These are phyloP conservation scores for Obelidium mucronatum DNA, from an alignment of 192 early-diverging fungal genomes.

Conservation along the genomic window DNA sequence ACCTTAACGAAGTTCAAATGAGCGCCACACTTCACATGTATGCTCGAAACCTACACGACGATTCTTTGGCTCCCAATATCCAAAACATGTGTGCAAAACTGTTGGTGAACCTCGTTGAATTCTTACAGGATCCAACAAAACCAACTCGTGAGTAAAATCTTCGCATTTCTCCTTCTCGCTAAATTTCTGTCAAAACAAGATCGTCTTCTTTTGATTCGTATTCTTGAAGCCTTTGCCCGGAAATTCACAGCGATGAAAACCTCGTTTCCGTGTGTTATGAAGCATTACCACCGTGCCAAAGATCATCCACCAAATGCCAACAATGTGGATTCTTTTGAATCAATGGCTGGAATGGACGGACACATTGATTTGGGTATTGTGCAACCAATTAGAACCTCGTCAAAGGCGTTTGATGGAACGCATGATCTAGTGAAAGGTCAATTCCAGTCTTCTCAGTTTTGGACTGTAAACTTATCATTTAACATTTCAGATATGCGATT, in stretches of 20 bases:
- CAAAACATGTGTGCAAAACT: slow-evolving; percentile 98
- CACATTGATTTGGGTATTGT: slow-evolving; percentile 62
- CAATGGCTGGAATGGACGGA: slow-evolving; percentile 47
- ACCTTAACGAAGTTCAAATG: slow-evolving; percentile 83
- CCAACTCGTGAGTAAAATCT: slow-evolving; percentile 20
- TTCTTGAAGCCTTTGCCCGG: slow-evolving; percentile 84
- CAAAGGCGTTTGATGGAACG: slow-evolving; percentile 55
- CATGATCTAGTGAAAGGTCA: slow-evolving; percentile 80
- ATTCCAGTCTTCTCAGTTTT: neutral
- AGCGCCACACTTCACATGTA: slow-evolving; percentile 88
- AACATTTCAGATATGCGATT: slow-evolving; percentile 76
- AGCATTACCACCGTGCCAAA: slow-evolving; percentile 29
- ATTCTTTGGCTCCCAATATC: slow-evolving; percentile 85
- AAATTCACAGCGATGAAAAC: slow-evolving; percentile 77
- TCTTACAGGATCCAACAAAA: slow-evolving; percentile 21
- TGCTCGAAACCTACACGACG: slow-evolving; percentile 91
- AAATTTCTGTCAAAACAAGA: slow-evolving; percentile 31
- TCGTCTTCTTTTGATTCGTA: slow-evolving; percentile 60
- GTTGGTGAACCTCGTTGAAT: slow-evolving; percentile 88
- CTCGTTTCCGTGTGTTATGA: slow-evolving; percentile 66
- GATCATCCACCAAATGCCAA: slow-evolving; percentile 19
- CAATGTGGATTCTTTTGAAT: slow-evolving; percentile 24
- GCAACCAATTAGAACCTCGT: slow-evolving; percentile 62
- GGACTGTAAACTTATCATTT: neutral
- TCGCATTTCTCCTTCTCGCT: neutral